Conservation (phyloP, 2,329 filamentous ascomycete species). For the Laburnicola sp. region DNA sequence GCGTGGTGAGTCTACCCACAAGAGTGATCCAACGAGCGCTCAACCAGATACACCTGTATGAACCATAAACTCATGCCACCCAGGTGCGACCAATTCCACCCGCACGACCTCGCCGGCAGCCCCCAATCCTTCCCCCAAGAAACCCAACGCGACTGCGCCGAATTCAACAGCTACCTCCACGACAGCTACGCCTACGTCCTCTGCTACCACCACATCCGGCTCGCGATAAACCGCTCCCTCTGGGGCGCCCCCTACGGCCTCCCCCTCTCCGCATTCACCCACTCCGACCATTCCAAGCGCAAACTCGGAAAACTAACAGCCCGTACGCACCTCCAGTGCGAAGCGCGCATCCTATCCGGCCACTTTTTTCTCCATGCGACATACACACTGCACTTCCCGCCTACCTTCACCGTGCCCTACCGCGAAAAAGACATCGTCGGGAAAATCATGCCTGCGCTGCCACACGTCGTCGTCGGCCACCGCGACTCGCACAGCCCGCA, state of each 20-base stretch:
- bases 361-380: conserved; percentile 26
- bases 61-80: no score
- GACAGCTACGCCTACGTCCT: conserved; percentile 23
- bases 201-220: conserved; percentile 34
- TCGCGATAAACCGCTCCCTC: conserved; percentile 25
- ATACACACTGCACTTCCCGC: conserved; percentile 22
- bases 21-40: no score
- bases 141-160: conserved; percentile 21
- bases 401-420: conserved; percentile 8
- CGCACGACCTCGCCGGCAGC: conserved; percentile 14
- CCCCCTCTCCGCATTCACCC: conserved; percentile 19
- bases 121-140: conserved; percentile 12
- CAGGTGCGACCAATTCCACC: conserved; percentile 36
- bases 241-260: conserved; percentile 33
- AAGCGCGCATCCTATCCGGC: conserved; percentile 20
- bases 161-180: conserved; percentile 33
- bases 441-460: conserved; percentile 22
- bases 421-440: conserved; percentile 12
- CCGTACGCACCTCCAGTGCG: conserved; percentile 7
- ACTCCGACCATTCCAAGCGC: conserved; percentile 10
- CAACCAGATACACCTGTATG: no score
- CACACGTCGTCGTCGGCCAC: conserved; percentile 32
- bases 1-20: conserved; percentile 21
- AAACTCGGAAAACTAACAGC: conserved; percentile 23
- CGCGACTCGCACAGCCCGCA: conserved; percentile 29